A percentile compares a stretch with the other conserved stretches of the same genome.
Conservation (phyloP, 257 asterid genomes). For the Fraxinus excelsior region DNA sequence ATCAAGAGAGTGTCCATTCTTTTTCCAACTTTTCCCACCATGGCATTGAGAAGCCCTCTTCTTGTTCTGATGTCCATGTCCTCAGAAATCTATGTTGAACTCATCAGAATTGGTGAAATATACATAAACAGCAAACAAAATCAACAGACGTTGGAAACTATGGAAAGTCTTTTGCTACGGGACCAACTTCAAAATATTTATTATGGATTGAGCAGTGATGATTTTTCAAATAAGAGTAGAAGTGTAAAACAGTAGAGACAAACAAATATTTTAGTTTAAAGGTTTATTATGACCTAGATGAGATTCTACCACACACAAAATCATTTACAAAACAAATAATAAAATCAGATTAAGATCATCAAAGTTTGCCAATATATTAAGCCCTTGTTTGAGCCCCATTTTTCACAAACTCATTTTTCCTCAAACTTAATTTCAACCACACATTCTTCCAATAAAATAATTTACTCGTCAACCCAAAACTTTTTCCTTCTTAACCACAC, state of each 20-base stretch:
- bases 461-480: no score
- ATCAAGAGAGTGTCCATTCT: conserved; percentile 93
- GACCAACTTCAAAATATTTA: background rate
- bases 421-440: no score
- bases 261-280: conserved; percentile 8
- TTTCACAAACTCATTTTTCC: no score
- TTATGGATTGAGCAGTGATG: conserved; percentile 7
- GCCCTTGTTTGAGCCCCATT: no score
- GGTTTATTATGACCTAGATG: conserved; percentile 13
- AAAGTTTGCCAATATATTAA: background rate
- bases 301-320: background rate
- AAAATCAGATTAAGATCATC: background rate
- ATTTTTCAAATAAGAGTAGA: conserved; percentile 16
- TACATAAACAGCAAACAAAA: conserved; percentile 23
- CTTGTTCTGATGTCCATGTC: conserved; percentile 89
- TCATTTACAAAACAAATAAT: background rate
- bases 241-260: conserved; percentile 5
- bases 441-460: no score
- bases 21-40: conserved; percentile 96
- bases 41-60: conserved; percentile 87
- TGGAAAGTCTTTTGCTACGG: conserved; percentile 11
- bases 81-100: conserved; percentile 72
- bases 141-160: conserved; percentile 13
- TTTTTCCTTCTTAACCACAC: no score
- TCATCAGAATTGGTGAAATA: conserved; percentile 28